Evolutionary conservation across 1,284 basidiomycete species (phyloP).

Genomic region (Leccinum solheimii): DNA sequence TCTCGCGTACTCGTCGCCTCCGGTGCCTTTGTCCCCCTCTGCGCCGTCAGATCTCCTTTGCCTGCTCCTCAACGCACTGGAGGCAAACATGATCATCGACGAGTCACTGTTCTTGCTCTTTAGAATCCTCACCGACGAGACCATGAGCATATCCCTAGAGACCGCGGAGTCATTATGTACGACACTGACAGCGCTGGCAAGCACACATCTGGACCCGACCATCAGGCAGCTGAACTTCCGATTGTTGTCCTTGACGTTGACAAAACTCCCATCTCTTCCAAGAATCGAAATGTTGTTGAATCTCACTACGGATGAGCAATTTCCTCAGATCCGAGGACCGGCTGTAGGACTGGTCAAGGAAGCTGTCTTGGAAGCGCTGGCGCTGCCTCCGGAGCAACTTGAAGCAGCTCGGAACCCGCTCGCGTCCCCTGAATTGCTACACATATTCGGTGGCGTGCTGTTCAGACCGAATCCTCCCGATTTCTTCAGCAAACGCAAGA

Average conservation of each 20-base stretch:
- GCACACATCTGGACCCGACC: slow-evolving; percentile 56
- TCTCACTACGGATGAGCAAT: slow-evolving; percentile 47
- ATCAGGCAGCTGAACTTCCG: slow-evolving; percentile 62
- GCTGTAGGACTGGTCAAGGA: slow-evolving; percentile 69
- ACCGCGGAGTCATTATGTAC: slow-evolving; percentile 48
- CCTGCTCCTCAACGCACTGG: slow-evolving; percentile 49
- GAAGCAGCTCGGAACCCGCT: slow-evolving; percentile 20
- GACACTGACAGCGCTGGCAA: slow-evolving; percentile 55
- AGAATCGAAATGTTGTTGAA: slow-evolving; percentile 56
- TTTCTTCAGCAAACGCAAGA: slow-evolving; percentile 21
- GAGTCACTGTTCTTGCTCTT: slow-evolving; percentile 59
- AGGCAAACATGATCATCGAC: slow-evolving; percentile 53
- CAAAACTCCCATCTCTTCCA: slow-evolving; percentile 45
- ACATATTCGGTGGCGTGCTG: slow-evolving; percentile 27
- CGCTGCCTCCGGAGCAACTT: slow-evolving; percentile 11
- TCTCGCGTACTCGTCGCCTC: slow-evolving; percentile 44
- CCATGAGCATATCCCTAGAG: slow-evolving; percentile 39
- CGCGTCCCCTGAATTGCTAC: slow-evolving; percentile 27
- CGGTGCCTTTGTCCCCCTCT: slow-evolving; percentile 23
- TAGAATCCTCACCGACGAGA: slow-evolving; percentile 37
- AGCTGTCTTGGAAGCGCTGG: slow-evolving; percentile 54
- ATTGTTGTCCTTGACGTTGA: slow-evolving; percentile 52
- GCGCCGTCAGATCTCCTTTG: slow-evolving; percentile 43
- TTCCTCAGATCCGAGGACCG: slow-evolving; percentile 65
- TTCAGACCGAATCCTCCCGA: slow-evolving; percentile 30